A percentile compares a stretch with the other conserved stretches of the same genome.
These are phyloP conservation scores for Aspergillus sparsus DNA, from an alignment of 495 filamentous ascomycete genomes.

Conservation along the genomic window DNA sequence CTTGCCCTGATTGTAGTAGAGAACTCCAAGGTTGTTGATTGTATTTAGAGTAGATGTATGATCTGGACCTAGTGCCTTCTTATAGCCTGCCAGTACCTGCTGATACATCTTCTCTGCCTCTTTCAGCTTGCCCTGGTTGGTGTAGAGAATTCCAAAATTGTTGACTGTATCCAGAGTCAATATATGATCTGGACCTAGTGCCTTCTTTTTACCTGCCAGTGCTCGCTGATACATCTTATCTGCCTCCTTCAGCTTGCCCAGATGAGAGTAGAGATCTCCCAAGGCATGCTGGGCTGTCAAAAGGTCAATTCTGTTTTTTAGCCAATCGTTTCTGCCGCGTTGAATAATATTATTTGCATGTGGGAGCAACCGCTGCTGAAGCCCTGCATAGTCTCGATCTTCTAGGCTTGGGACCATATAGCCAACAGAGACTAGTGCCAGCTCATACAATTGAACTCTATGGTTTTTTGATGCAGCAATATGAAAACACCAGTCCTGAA, in stretches of 20 bases:
- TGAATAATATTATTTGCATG: slow-evolving; percentile 33
- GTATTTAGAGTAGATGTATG: neutral
- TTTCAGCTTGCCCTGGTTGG: slow-evolving; percentile 18
- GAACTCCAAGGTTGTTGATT: slow-evolving; percentile 34
- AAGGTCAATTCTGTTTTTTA: neutral
- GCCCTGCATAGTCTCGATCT: slow-evolving; percentile 27
- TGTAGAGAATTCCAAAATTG: slow-evolving; percentile 35
- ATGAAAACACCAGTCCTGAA: slow-evolving; percentile 40
- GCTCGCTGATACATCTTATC: slow-evolving; percentile 1
- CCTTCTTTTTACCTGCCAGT: neutral
- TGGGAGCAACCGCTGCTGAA: slow-evolving; percentile 40
- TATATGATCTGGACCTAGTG: slow-evolving; percentile 2
- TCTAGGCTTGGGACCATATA: slow-evolving; percentile 26
- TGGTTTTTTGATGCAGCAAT: slow-evolving; percentile 17
- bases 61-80: slow-evolving; percentile 5
- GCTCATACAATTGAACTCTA: slow-evolving; percentile 20
- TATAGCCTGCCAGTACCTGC: neutral
- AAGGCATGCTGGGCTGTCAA: slow-evolving; percentile 19
- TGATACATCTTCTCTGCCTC: slow-evolving; percentile 4
- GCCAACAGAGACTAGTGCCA: slow-evolving; percentile 32
- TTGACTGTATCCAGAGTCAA: slow-evolving; percentile 19
- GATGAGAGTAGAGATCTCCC: slow-evolving; percentile 16
- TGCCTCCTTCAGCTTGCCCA: slow-evolving; percentile 19
- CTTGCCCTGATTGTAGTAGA: slow-evolving; percentile 35
- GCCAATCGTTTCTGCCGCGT: slow-evolving; percentile 3